Base-by-base conservation (phyloP, 202 grass and related monocot species). In the Schoenoplectus tabernaemontani region DNA sequence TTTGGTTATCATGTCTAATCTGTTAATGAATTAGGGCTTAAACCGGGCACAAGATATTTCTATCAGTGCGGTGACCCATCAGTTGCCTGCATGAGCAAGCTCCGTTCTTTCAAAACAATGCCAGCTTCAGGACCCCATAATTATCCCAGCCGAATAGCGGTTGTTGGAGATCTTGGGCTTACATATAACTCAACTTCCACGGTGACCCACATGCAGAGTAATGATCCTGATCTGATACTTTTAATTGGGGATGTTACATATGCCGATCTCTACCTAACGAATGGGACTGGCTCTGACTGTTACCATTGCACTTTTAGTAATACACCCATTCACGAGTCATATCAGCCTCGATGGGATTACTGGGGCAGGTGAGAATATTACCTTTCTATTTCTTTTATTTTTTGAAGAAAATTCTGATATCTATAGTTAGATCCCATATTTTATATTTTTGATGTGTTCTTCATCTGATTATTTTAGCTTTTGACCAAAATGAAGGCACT, bases 271-370 rank as follows among this genome's bases (percentile, higher is more conserved):
- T 93, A 97, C 74, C 84, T 97, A 1, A 93, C 90, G 17, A 97
- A 97, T 37, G 90, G 93, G 53, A 93, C 88, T 12, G 90, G 93
- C 0, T 38, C 88, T 0, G 88, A 97, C n/a, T 93, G 93, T 83
- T 97, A 97, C 77, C 90, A 87, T 43, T 97, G 90, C 64, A 19
- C 68, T 4, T 97, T 97, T 79, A 81, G 51, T 46, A 67, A 86
- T 2, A 93, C 90, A 1, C 93, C 90, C 26, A 89, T 97, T 78
- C 93, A 97, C 38, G 90, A 97, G 85, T 93, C 93, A 4, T 97
- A 91, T 64, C 93, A 97, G 59, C 88, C 87, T 8, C 93, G 93
- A 0, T 97, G 90, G 88, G 93, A 97, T 63, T 97, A 93, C 83
- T 97, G 90, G 93, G 93, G 93, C 78, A 89, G 90, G 93, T 96